Conservation (phyloP, 2,329 filamentous ascomycete genomes). For the Aspergillus novofumigatus region DNA sequence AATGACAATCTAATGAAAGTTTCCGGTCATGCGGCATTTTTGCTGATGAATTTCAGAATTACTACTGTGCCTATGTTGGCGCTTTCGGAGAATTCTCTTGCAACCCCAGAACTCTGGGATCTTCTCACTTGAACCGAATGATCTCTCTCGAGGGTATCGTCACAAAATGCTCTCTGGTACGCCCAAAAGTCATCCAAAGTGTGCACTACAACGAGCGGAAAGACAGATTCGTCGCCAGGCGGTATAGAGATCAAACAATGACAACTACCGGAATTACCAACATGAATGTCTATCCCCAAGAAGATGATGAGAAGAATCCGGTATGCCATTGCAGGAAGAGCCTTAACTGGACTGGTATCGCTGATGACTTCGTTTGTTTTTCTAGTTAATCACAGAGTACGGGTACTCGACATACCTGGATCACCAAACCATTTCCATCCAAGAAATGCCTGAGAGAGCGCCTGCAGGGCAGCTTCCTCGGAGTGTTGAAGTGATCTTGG, state of each 20-base stretch:
- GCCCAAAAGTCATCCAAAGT: conserved; percentile 96
- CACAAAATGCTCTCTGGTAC: conserved; percentile 88
- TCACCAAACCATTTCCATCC: conserved; percentile 95
- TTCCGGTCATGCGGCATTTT: background rate
- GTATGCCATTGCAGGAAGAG: conserved; percentile 31
- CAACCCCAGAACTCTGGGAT: conserved; percentile 89
- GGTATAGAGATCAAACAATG: conserved; percentile 97
- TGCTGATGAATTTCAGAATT: conserved; percentile 41
- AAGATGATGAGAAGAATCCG: conserved; percentile 89
- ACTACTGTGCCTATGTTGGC: conserved; percentile 96
- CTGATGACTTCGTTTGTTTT: conserved; percentile 7
- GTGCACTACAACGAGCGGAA: conserved; percentile 92
- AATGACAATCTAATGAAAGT: background rate
- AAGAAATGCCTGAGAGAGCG: conserved; percentile 97
- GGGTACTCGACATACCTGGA: conserved; percentile 94
- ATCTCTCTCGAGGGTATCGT: conserved; percentile 97
- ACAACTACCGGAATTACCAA: conserved; percentile 79
- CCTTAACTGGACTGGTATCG: background rate
- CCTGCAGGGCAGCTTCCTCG: conserved; percentile 92
- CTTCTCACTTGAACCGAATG: conserved; percentile 89
- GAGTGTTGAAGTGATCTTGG: conserved; percentile 91
- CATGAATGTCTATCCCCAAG: conserved; percentile 87
- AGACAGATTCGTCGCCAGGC: conserved; percentile 79
- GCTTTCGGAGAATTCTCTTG: conserved; percentile 93
- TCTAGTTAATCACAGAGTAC: conserved; percentile 80